These are phyloP conservation scores for Lodderomyces theae DNA, from an alignment of 1,139 yeast genomes.

Conservation along the genomic window DNA sequence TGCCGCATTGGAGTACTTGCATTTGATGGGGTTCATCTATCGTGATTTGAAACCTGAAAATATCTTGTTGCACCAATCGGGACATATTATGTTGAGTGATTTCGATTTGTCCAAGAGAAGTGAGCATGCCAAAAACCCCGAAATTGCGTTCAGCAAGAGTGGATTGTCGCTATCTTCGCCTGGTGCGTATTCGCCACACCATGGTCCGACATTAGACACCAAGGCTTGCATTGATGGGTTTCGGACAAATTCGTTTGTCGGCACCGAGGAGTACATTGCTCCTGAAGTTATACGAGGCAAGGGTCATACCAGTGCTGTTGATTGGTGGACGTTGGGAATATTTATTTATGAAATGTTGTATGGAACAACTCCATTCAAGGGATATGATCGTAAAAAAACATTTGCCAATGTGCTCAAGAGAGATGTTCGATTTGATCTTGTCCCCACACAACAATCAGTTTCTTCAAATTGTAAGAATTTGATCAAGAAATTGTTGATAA, in stretches of 20 bases:
- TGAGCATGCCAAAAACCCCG: constrained; percentile 61
- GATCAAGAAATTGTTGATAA: constrained; percentile 75
- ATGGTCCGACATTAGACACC: constrained; percentile 64
- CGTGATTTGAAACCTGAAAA: constrained; percentile 96
- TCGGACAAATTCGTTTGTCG: constrained; percentile 94
- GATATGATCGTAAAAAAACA: constrained; percentile 80
- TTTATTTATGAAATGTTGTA: constrained; percentile 88
- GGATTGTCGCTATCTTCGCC: constrained; percentile 19
- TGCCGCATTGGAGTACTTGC: constrained; percentile 94
- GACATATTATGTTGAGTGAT: constrained; percentile 96
- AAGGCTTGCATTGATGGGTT: constrained; percentile 94
- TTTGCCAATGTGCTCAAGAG: constrained; percentile 82
- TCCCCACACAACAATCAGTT: constrained; percentile 50
- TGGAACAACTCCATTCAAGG: constrained; percentile 96
- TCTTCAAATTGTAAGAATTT: constrained; percentile 75
- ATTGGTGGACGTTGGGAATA: constrained; percentile 99
- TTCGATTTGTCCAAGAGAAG: constrained; percentile 93
- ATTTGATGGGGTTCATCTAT: constrained; percentile 93
- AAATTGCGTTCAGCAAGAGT: constrained; percentile 28
- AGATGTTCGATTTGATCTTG: constrained; percentile 62
- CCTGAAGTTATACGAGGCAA: constrained; percentile 97
- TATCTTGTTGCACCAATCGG: constrained; percentile 87
- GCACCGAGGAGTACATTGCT: constrained; percentile 97
- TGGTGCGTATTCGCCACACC: constrained; percentile 17
- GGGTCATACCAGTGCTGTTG: constrained; percentile 97